Percentiles rank a stretch among this genome's conserved stretches.
Conservation (phyloP, 257 asterid genomes). For the Solanum sparsipilum region DNA sequence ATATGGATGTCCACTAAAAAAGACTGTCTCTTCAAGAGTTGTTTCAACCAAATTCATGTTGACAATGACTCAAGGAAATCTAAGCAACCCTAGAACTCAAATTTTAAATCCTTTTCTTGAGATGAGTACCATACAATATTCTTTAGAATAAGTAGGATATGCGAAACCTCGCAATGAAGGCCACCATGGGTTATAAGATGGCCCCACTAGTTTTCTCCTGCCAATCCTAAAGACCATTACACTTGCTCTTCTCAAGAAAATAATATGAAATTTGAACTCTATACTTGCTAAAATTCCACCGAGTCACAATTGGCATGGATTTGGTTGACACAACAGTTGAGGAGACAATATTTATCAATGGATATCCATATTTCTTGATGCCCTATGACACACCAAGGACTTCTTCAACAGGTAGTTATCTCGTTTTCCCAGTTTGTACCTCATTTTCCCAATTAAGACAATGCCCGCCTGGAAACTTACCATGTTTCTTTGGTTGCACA, state of each 20-base stretch:
- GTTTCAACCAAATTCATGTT: too few relatives aligned
- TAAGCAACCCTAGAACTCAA: too few relatives aligned
- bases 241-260: background rate
- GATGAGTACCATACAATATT: too few relatives aligned
- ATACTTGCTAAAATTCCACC: constrained; percentile 7
- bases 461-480: background rate
- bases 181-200: too few relatives aligned
- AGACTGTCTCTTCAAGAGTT: too few relatives aligned
- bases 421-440: constrained; percentile 38
- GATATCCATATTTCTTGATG: background rate
- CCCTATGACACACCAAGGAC: constrained; percentile 37
- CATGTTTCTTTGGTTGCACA: background rate
- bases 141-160: too few relatives aligned
- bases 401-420: constrained; percentile 32
- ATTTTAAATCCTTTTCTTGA: too few relatives aligned
- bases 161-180: too few relatives aligned
- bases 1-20: too few relatives aligned
- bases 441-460: constrained; percentile 27
- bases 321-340: constrained; percentile 4
- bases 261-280: background rate
- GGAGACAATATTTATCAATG: background rate
- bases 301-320: background rate
- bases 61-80: too few relatives aligned
- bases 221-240: too few relatives aligned
- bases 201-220: too few relatives aligned